Base-by-base conservation (phyloP, 2,329 filamentous ascomycete species). In the Penicillium glabrum region DNA sequence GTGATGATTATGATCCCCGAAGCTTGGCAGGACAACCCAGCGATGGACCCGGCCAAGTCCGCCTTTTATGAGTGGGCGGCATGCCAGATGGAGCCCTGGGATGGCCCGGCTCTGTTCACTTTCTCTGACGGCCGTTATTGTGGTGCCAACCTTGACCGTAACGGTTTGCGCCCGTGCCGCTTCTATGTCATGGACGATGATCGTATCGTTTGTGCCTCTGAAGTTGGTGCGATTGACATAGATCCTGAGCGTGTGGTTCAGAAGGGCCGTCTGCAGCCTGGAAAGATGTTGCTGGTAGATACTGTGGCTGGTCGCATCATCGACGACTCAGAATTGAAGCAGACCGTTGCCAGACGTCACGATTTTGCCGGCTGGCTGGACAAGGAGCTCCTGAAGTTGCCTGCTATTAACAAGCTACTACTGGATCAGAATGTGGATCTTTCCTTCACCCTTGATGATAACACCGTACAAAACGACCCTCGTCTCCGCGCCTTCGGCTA, bases 1-100 rank as follows among this genome's bases (percentile, higher is more conserved):
- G 90, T 98, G 67, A 98, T 98, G 93, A 84, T 98, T 68, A 96
- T 98, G 93, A 91, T 98, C 49, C 93, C 93, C 23, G 93, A 98
- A 78, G 93, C 93, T 59, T 98, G 93, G 93, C 92, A 98, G 77
- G 93, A 93, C 60, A 97, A 97, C 76, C 81, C 87, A 37, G 82
- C 87, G 58, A 96, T 98, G 89, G 93, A 97, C 69, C 91, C 92
- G 55, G 90, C 91, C 70, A 98, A 98, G 80, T 90, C 93, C 57
- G 93, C 93, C 51, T 98, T 97, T 79, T 98, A 98, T 78, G 93
- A 98, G 76, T 98, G 93, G 92, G 93, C 93, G 69, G 93, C 92
- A 64, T 98, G 93, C 76, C 90, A 96, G 82, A 98, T 98, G 93
- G 93, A 98, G 80, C 93, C 93, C 16, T 98, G 93, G 93, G 93